These are phyloP conservation scores for Colletotrichum filicis DNA, from an alignment of 2,329 filamentous ascomycete genomes.

Conservation along the genomic window DNA sequence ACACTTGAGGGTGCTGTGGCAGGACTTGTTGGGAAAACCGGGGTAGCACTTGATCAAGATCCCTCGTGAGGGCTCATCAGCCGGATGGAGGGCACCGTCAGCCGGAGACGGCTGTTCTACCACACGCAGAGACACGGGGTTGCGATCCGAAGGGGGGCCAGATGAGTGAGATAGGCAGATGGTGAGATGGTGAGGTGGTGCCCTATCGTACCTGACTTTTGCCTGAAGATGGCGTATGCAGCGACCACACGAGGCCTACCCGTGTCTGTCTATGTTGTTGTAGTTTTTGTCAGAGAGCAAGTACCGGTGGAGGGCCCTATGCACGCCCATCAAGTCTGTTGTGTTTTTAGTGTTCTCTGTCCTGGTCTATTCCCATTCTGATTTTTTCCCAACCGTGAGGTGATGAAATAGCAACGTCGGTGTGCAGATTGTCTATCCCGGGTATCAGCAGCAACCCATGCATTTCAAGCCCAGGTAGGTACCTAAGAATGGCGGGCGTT, in stretches of 20 bases:
- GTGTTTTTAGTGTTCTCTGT: not conserved
- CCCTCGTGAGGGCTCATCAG: slow-evolving; percentile 23
- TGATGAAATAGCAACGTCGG: slow-evolving; percentile 10
- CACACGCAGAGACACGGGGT: slow-evolving; percentile 11
- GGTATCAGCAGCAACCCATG: not conserved
- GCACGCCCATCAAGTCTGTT: not conserved
- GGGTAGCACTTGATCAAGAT: slow-evolving; percentile 33
- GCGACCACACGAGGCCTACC: slow-evolving; percentile 4
- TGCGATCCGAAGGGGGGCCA: slow-evolving; percentile 1
- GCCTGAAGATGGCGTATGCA: slow-evolving; percentile 22
- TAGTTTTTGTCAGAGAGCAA: not conserved
- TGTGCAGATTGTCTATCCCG: not conserved
- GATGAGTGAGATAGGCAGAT: slow-evolving; percentile 5
- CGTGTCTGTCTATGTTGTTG: not conserved
- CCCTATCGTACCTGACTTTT: slow-evolving; percentile 30
- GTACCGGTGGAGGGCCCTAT: not conserved
- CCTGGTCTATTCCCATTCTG: not conserved
- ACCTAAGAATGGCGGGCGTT: not conserved
- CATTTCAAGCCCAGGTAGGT: too few relatives aligned
- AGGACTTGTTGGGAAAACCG: slow-evolving; percentile 21
- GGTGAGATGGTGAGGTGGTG: slow-evolving; percentile 15
- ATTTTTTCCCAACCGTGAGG: not conserved
- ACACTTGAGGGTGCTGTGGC: slow-evolving; percentile 5
- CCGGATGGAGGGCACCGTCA: slow-evolving; percentile 30
- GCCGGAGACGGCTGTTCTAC: slow-evolving; percentile 18